Evolutionary conservation across 805 yeast genomes (phyloP), one percentile per base, ranked within the genome.

Genomic region (Komagataella ulmi): DNA sequence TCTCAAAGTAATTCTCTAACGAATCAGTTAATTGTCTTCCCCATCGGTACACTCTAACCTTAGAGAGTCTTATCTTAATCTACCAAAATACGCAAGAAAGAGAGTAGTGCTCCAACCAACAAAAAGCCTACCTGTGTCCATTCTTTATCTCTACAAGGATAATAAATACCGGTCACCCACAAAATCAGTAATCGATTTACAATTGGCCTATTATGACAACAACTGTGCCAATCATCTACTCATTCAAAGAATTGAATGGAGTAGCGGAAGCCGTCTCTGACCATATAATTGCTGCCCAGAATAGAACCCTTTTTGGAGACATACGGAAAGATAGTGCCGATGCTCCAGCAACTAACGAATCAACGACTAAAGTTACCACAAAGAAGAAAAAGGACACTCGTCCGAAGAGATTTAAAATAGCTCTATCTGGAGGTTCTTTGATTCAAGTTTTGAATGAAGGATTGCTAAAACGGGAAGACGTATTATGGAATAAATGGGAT

Each of bases 211-310:
- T 8, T 24, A 88, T 88, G 96, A 88, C 96, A 2, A 87, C 96
- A 3, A 86, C 96, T 5, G 96, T 89, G 21, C 98, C 99, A 17
- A 81, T 88, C 55, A 84, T 91, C 50, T 90, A 88, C 74, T 87
- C 97, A 50, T 91, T 93, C 65, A 93, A 89, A 47, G 95, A 86
- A 65, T 83, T 88, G 61, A 73, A 81, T 24, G 93, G 87, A 17
- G 97, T 91, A 36, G 97, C 98, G 2, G 95, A 86, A 51, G 98
- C 98, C 21, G 96, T 91, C 24, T 97, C 97, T 1, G 97, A 93
- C 67, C 96, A 90, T 66, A 84, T 91, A 49, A 80, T 89, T 43
- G 79, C 86, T 24, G 95, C 96, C 10, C 98, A 93, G 68, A 87
- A 90, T 61, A 67, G 76, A 55, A 78, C 89, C 7, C 68, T 85